phyloP scores from a whole-genome alignment of 1,284 basidiomycete species.

The Mycosarcoma mackinlayi region DNA sequence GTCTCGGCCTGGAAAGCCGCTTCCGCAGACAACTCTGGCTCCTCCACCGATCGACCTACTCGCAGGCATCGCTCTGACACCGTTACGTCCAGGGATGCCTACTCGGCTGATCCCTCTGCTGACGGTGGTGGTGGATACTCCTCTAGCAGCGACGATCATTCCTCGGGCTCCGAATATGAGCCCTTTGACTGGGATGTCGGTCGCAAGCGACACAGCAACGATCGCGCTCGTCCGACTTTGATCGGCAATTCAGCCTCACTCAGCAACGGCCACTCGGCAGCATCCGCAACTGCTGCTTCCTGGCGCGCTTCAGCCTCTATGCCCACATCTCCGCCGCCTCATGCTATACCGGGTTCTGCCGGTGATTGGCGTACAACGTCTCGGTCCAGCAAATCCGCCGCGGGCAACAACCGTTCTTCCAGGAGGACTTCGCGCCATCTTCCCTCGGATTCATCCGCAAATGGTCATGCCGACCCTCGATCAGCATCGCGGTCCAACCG shows the following conservation, averaged over 20 bases:
- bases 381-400: slow-evolving; percentile 10
- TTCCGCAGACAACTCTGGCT: slow-evolving; percentile 30
- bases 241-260: slow-evolving; percentile 7
- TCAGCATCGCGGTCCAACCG: slow-evolving; percentile 15
- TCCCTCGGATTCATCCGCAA: slow-evolving; percentile 15
- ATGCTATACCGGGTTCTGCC: neutral
- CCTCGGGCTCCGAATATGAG: slow-evolving; percentile 45
- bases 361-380: slow-evolving; percentile 14
- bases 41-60: slow-evolving; percentile 38
- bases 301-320: slow-evolving; percentile 14
- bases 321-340: slow-evolving; percentile 18
- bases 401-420: slow-evolving; percentile 12
- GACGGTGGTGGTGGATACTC: slow-evolving; percentile 24
- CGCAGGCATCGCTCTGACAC: slow-evolving; percentile 35
- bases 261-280: slow-evolving; percentile 4
- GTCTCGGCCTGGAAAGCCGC: slow-evolving; percentile 4
- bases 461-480: neutral
- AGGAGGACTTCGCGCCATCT: slow-evolving; percentile 15
- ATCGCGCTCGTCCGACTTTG: slow-evolving; percentile 23
- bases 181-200: slow-evolving; percentile 56
- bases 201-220: slow-evolving; percentile 28
- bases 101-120: slow-evolving; percentile 52
- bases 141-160: slow-evolving; percentile 41
- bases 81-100: slow-evolving; percentile 43
- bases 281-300: slow-evolving; percentile 8